A percentile compares a stretch with the other conserved stretches of the same genome.
Evolutionary conservation across 352 stramenopile species (phyloP).

Genomic region (Phytophthora ramorum): DNA sequence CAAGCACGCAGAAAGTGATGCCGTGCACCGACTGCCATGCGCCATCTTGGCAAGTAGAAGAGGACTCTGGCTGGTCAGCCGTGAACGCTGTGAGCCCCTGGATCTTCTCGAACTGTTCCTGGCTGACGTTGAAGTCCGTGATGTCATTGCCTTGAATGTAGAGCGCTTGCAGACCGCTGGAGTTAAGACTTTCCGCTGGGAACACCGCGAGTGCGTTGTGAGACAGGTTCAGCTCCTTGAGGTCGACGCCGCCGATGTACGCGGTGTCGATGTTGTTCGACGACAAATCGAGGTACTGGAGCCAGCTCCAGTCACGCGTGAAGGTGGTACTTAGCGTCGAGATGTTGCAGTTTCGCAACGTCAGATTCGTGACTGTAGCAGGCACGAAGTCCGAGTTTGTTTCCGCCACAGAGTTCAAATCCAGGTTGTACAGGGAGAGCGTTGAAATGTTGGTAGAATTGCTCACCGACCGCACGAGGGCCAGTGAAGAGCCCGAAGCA

Average conservation of each 20-base stretch:
- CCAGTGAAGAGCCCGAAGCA: constrained; percentile 22
- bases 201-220: constrained; percentile 47
- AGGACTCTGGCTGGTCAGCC: constrained; percentile 26
- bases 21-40: constrained; percentile 42
- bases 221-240: constrained; percentile 45
- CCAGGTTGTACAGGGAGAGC: constrained; percentile 41
- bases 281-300: constrained; percentile 50
- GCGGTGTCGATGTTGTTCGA: constrained; percentile 40
- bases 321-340: constrained; percentile 40
- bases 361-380: constrained; percentile 41
- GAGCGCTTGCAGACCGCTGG: constrained; percentile 34
- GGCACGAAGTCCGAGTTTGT: constrained; percentile 42
- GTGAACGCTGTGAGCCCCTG: constrained; percentile 37
- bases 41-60: constrained; percentile 35
- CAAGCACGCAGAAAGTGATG: constrained; percentile 47
- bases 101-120: constrained; percentile 38
- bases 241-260: constrained; percentile 30
- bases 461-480: constrained; percentile 29
- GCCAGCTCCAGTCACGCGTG: constrained; percentile 27
- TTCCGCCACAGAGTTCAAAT: constrained; percentile 34
- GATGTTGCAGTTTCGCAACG: constrained; percentile 60
- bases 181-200: constrained; percentile 32
- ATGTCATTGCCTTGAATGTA: constrained; percentile 47
- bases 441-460: constrained; percentile 40
- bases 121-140: constrained; percentile 47